Evolutionary conservation across 2,329 filamentous ascomycete species (phyloP), one percentile per base, ranked within the genome.

Genomic region (Blastomyces parvus): DNA sequence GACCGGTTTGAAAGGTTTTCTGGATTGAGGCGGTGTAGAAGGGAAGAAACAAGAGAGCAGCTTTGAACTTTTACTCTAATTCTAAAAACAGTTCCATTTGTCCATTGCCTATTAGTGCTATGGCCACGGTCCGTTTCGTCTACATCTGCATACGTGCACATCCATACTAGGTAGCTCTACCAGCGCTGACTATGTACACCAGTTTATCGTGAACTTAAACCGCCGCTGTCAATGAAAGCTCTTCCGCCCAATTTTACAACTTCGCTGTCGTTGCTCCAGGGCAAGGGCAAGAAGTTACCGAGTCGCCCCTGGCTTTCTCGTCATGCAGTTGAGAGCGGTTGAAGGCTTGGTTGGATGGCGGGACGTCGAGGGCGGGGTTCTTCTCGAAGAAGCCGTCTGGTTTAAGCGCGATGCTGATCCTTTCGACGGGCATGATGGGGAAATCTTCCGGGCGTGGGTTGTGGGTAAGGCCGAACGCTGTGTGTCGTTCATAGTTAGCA

Each of bases 391-490:
- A 83, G 38, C 81, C 80, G 59, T 79, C 79, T 1, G 81, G 80
- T 65, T 79, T 78, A 40, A 44, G 56, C 56, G 46, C 46, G 56
- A 59, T 30, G 19, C 52, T 56, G 13, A 59, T 33, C 57, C 22
- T 33, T 46, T 59, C 57, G 42, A 33, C 57, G 27, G 86, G 86
- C 86, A 88, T 88, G 50, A 88, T 83, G 0, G 86, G 86, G 74
- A 87, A 88, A 69, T 88, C 86, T 69, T 88, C 86, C 30, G 84
- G 79, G 6, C 85, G 77, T 0, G 85, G 84, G 33, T 86, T 83
- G 66, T 88, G 86, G 42, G 86, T 88, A 33, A 86, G 82, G 22
- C 86, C 79, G 62, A 80, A 79, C 30, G 74, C 74, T 76, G 40
- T 38, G 14, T 76, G 40, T 38, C 6, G 30, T 36, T 55, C n/a